These are phyloP conservation scores for Ettlia oleoabundans DNA, from an alignment of 139 green algal genomes.

Conservation along the genomic window DNA sequence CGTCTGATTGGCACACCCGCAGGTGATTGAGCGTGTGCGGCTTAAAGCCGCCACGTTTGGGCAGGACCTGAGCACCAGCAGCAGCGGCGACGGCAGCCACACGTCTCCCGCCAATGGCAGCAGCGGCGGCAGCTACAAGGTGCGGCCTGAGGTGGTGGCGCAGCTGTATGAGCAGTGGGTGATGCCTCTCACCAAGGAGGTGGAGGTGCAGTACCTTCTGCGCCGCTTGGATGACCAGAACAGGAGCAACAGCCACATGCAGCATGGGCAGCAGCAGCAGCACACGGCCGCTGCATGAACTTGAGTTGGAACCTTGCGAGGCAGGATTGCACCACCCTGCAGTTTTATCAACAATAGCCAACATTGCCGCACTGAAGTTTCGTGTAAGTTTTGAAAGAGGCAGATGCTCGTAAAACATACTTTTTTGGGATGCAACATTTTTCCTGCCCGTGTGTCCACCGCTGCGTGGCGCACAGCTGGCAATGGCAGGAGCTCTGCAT, in stretches of 20 bases:
- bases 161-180: constrained; percentile 90
- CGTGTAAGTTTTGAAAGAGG: no score
- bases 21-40: constrained; percentile 87
- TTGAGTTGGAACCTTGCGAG: background rate
- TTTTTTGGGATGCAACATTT: no score
- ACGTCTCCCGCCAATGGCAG: no score
- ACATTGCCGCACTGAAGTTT: background rate
- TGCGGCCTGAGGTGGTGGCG: constrained; percentile 76
- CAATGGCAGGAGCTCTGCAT: no score
- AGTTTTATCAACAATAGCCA: no score
- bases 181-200: constrained; percentile 98
- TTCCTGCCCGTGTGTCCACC: no score
- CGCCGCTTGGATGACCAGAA: constrained; percentile 63
- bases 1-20: background rate
- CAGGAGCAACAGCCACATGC: background rate
- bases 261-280: background rate
- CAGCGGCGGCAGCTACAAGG: constrained; percentile 23
- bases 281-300: background rate
- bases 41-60: constrained; percentile 93
- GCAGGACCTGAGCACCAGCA: constrained; percentile 72
- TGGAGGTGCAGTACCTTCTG: constrained; percentile 92
- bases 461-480: no score
- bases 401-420: no score
- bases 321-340: no score
- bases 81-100: no score